Conservation (phyloP, 768 basidiomycete species). For the Tricholomella constricta region DNA sequence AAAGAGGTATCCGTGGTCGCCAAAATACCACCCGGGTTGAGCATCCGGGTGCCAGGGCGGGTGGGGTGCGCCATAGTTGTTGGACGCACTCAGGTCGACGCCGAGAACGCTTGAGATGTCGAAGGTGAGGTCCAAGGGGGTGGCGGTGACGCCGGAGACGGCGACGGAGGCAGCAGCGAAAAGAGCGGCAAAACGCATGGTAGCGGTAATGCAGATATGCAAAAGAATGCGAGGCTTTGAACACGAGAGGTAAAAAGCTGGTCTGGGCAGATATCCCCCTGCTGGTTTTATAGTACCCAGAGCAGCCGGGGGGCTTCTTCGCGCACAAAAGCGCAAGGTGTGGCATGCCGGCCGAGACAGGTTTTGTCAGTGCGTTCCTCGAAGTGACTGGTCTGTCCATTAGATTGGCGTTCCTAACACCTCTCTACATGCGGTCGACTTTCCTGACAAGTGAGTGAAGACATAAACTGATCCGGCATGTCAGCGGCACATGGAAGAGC, state of each 20-base stretch:
- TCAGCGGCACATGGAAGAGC: background rate
- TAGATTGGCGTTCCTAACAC: conserved; percentile 1
- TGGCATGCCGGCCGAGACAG: conserved; percentile 4
- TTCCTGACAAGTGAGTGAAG: conserved; percentile 10
- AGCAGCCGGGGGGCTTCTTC: background rate
- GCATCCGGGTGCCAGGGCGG: conserved; percentile 36
- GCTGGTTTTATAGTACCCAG: conserved; percentile 13
- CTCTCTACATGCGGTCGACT: conserved; percentile 4
- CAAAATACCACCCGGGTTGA: conserved; percentile 48
- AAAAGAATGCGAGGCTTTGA: background rate
- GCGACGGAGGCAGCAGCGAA: conserved; percentile 25
- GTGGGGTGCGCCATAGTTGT: conserved; percentile 40
- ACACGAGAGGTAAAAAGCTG: conserved; percentile 9
- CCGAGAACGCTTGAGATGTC: conserved; percentile 21
- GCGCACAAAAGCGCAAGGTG: background rate
- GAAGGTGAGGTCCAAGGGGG: conserved; percentile 16
- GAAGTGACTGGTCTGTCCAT: conserved; percentile 1
- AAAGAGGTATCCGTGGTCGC: conserved; percentile 28
- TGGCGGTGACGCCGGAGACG: conserved; percentile 21
- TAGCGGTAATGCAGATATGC: background rate
- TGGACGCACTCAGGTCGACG: conserved; percentile 30
- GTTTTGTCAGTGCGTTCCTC: background rate
- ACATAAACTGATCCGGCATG: conserved; percentile 18
- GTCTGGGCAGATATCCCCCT: background rate
- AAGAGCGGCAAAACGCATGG: conserved; percentile 33